Evolutionary conservation across 768 basidiomycete species (phyloP).

Genomic region (Chalciporus sphaerocephalus): DNA sequence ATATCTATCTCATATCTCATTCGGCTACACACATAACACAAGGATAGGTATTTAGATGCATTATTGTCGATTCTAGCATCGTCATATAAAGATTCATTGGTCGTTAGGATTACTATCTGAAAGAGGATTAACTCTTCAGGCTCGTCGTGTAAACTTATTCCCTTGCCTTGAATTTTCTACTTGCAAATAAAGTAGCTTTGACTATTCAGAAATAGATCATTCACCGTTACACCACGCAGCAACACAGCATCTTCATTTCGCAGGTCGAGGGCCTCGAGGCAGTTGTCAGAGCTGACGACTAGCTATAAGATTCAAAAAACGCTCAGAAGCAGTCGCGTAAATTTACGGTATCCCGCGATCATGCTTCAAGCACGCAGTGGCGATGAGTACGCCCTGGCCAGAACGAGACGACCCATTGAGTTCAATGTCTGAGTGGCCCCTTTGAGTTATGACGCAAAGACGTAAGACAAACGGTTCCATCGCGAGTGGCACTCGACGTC

Average conservation of each 20-base stretch:
- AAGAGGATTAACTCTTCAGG: too few species aligned
- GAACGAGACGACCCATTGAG: constrained; percentile 2
- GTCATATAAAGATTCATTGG: background rate
- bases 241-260: constrained; percentile 19
- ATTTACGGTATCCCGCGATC: constrained; percentile 28
- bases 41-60: background rate
- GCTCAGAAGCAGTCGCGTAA: constrained; percentile 22
- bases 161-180: too few species aligned
- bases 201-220: constrained; percentile 2
- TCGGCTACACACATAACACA: background rate
- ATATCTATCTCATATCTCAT: background rate
- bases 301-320: background rate
- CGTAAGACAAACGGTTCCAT: constrained; percentile 14
- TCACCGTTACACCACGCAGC: constrained; percentile 10
- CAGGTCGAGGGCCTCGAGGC: constrained; percentile 11
- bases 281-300: constrained; percentile 4
- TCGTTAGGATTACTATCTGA: too few species aligned
- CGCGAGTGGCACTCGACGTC: background rate
- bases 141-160: too few species aligned
- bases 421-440: background rate
- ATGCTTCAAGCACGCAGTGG: constrained; percentile 29
- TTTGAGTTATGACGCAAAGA: constrained; percentile 12
- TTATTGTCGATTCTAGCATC: background rate
- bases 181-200: background rate
- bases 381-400: constrained; percentile 22